Conservation (phyloP, 805 yeast genomes). For the Clavispora asparagi region DNA sequence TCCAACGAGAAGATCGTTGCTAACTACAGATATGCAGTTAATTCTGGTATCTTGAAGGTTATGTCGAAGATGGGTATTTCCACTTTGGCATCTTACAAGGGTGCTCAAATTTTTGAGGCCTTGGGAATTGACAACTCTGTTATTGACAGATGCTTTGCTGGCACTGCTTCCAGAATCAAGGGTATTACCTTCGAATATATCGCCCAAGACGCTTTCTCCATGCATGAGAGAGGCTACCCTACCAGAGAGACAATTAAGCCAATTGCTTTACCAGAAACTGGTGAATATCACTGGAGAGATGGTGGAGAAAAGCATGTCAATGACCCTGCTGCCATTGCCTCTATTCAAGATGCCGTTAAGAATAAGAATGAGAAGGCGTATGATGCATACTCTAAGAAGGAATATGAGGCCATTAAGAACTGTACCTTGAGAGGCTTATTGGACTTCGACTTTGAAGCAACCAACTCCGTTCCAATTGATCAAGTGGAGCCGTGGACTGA, state of each 20-base stretch:
- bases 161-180: constrained; percentile 94
- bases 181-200: constrained; percentile 94
- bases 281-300: constrained; percentile 98
- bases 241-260: constrained; percentile 65
- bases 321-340: constrained; percentile 92
- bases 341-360: constrained; percentile 96
- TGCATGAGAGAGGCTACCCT: constrained; percentile 93
- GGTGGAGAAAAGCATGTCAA: constrained; percentile 96
- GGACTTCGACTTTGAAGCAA: constrained; percentile 75
- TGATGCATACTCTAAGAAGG: constrained; percentile 83
- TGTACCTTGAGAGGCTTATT: constrained; percentile 93
- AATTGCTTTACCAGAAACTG: constrained; percentile 81
- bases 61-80: constrained; percentile 99
- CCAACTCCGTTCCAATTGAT: constrained; percentile 82
- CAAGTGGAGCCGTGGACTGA: constrained; percentile 99
- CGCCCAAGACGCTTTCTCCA: constrained; percentile 92
- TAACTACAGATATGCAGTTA: constrained; percentile 81
- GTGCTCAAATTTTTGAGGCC: constrained; percentile 98
- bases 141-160: constrained; percentile 91
- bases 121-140: constrained; percentile 94
- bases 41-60: constrained; percentile 90
- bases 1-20: constrained; percentile 56
- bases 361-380: constrained; percentile 93
- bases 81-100: constrained; percentile 95
- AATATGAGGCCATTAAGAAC: constrained; percentile 83